Base-by-base conservation (phyloP, 495 filamentous ascomycete species). In the Aspergillus haitiensis region DNA sequence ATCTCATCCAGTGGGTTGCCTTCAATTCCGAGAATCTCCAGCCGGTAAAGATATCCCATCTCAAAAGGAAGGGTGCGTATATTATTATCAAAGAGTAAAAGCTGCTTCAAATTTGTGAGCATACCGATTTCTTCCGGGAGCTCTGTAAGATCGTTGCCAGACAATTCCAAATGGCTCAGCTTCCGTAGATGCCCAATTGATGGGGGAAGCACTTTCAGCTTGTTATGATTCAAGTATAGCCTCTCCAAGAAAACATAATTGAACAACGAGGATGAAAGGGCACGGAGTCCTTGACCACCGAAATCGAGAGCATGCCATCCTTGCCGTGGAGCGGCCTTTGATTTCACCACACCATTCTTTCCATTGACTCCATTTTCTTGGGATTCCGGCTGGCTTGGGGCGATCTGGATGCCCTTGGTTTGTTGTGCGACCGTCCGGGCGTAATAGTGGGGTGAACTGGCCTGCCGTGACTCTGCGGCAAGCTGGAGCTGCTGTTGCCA, bases 71-170 rank as follows among this genome's bases (percentile, higher is more conserved):
- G 81, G 7, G 81, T 85, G 52, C 82, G 84, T 54, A 99, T 86
- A 47, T 88, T 78, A 71, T 99, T 99, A 71, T 97, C 90, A 69
- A 96, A 97, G 3, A 96, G 76, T 18, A 89, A 75, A 1, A 99
- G 81, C 42, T 84, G 82, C 68, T 87, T 87, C 51, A 99, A 77
- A 61, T 89, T 91, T 42, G 91, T 90, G 59, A 97, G 88, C 92
- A 98, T 98, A 63, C 94, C 95, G 52, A 98, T 84, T 79, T 99
- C 93, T 15, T 89, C 85, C 6, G 94, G 94, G 7, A 99, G 78
- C 66, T 89, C 87, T 7, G 79, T 83, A 21, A 99, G 77, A 15
- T 92, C 82, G 67, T 99, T 99, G 70, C 88, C 82, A 0, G 95
- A 97, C 5, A 92, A 80, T 72, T 99, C 92, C 31, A 99, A 83